These are phyloP conservation scores for Sugiyamaella marilandica DNA, from an alignment of 805 yeast genomes.

Conservation along the genomic window DNA sequence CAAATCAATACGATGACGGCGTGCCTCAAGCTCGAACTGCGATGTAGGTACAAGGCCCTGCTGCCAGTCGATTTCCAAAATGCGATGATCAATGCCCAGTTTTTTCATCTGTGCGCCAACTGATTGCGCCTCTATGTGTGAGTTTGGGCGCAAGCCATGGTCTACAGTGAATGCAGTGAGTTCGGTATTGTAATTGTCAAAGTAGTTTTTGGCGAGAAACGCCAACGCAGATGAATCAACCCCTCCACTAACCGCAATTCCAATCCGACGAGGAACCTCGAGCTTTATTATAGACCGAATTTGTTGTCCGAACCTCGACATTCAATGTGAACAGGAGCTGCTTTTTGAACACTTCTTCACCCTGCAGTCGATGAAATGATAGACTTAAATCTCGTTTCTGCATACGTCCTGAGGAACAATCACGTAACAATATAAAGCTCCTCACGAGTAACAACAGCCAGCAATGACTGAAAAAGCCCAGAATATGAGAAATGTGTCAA, in stretches of 20 bases:
- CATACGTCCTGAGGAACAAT: too few species aligned
- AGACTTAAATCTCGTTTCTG: neutral
- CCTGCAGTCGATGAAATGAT: neutral
- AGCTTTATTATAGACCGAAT: constrained; percentile 3
- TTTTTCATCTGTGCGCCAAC: constrained; percentile 30
- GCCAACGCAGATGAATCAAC: constrained; percentile 74
- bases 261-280: constrained; percentile 28
- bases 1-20: constrained; percentile 47
- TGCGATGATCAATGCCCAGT: constrained; percentile 26
- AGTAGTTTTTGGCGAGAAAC: constrained; percentile 42
- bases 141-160: constrained; percentile 51
- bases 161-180: constrained; percentile 59
- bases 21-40: constrained; percentile 56
- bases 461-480: neutral
- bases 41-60: neutral
- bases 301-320: constrained; percentile 5
- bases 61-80: constrained; percentile 30
- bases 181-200: constrained; percentile 26
- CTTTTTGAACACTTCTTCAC: neutral
- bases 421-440: too few species aligned
- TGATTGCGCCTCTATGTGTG: constrained; percentile 44
- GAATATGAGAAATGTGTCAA: neutral
- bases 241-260: constrained; percentile 72
- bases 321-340: neutral
- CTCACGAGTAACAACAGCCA: neutral